phyloP scores from a whole-genome alignment of 2,329 filamentous ascomycete species.

The Aspergillus chevalieri region DNA sequence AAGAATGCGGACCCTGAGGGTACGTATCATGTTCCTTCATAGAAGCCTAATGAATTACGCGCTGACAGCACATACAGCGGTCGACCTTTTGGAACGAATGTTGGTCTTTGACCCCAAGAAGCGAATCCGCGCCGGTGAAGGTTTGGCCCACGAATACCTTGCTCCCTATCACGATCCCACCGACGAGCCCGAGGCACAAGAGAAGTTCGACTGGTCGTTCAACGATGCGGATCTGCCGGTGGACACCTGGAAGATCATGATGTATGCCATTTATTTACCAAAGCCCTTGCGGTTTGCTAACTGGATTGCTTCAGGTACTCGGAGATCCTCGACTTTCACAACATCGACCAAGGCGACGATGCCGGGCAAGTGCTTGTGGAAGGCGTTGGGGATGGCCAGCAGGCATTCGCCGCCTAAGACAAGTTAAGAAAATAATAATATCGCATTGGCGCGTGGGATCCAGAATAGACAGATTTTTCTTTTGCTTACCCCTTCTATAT shows the following conservation, averaged over 20 bases:
- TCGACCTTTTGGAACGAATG: constrained; percentile 93
- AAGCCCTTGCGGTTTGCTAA: background rate
- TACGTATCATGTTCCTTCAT: constrained; percentile 39
- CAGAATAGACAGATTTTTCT: background rate
- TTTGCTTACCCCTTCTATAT: background rate
- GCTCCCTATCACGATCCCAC: constrained; percentile 95
- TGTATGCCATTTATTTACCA: constrained; percentile 54
- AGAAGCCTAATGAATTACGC: background rate
- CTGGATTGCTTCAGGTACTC: constrained; percentile 66
- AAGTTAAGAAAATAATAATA: constrained; percentile 4
- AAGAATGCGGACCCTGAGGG: constrained; percentile 85
- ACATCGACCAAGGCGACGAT: constrained; percentile 59
- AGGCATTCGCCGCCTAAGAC: constrained; percentile 20
- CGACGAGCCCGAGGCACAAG: constrained; percentile 89
- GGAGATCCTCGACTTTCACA: constrained; percentile 97
- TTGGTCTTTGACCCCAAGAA: constrained; percentile 98
- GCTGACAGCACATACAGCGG: constrained; percentile 50
- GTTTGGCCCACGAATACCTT: constrained; percentile 86
- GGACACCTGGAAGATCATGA: constrained; percentile 99
- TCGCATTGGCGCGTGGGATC: background rate
- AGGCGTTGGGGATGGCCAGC: constrained; percentile 17
- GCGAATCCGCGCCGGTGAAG: constrained; percentile 79
- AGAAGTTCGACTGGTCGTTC: constrained; percentile 99
- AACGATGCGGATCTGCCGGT: constrained; percentile 96
- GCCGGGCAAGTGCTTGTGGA: constrained; percentile 25